Conservation (phyloP, 2,329 filamentous ascomycete species). For the Camillea tinctor region DNA sequence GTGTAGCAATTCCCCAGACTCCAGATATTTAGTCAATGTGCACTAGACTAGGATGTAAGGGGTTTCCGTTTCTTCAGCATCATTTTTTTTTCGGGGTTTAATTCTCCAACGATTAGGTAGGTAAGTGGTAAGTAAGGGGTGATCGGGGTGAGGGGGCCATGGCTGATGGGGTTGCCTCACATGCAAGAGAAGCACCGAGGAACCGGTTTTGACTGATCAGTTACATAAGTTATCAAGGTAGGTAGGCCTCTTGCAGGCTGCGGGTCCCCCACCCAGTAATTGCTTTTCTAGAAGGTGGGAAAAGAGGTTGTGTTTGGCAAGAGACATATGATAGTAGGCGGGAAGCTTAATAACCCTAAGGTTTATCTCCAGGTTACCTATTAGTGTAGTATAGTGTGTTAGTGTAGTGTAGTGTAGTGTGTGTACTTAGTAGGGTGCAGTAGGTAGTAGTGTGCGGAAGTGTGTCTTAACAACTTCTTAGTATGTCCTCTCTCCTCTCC, state of each 20-base stretch:
- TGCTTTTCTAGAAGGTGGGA: background rate
- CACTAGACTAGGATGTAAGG: conserved; percentile 5
- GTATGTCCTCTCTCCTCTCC: background rate
- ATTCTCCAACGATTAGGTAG: background rate
- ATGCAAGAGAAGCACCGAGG: conserved; percentile 19
- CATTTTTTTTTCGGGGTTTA: background rate
- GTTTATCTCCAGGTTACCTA: no score
- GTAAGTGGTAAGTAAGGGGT: conserved; percentile 6
- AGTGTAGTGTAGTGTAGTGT: no score
- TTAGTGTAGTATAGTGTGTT: no score
- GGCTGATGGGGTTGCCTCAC: no score
- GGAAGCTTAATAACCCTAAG: no score
- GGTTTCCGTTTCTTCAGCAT: conserved; percentile 3
- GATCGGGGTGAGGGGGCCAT: no score
- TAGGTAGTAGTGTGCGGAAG: no score
- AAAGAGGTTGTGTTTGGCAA: no score
- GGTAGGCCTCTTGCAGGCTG: background rate
- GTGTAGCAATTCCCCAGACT: background rate
- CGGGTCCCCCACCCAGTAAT: background rate
- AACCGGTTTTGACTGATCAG: conserved; percentile 6
- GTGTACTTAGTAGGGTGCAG: no score
- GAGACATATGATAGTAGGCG: no score
- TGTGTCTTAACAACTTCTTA: background rate
- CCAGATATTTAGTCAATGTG: background rate
- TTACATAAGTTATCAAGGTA: conserved; percentile 13